Conservation (phyloP, 305 asterid genomes). For the Solanum hybrid region DNA sequence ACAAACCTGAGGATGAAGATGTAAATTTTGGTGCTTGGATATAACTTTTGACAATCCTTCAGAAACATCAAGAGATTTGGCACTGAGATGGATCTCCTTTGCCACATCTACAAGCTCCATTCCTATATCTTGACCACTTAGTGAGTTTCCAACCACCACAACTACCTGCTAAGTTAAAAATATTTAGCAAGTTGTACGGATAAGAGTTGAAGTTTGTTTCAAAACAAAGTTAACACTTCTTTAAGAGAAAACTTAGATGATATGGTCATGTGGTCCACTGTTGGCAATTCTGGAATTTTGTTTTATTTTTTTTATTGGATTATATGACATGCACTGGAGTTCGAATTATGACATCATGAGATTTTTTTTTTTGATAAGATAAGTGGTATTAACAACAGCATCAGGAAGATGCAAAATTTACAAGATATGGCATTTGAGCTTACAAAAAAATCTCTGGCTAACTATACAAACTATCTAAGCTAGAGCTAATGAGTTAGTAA, state of each 20-base stretch:
- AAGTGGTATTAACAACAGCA: no score
- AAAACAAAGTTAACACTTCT: conserved; percentile 16
- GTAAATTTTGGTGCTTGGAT: conserved; percentile 44
- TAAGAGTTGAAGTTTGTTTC: conserved; percentile 11
- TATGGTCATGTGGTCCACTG: not conserved
- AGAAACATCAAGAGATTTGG: conserved; percentile 32
- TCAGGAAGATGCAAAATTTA: no score
- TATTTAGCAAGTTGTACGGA: not conserved
- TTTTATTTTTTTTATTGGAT: not conserved
- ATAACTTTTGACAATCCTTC: conserved; percentile 62
- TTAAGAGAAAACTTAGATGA: not conserved
- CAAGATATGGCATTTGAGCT: no score
- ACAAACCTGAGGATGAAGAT: conserved; percentile 60
- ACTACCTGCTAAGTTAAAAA: conserved; percentile 40
- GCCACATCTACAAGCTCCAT: conserved; percentile 72
- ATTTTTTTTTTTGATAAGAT: no score
- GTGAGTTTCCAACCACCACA: conserved; percentile 76
- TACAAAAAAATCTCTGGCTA: no score
- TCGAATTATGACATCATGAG: not conserved
- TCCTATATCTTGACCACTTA: conserved; percentile 84
- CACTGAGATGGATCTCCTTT: conserved; percentile 64
- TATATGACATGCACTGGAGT: not conserved
- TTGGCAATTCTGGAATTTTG: not conserved
- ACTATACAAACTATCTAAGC: no score
- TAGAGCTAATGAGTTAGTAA: no score